Evolutionary conservation across 495 filamentous ascomycete species (phyloP).

Genomic region (Pseudotulostoma volvatum): DNA sequence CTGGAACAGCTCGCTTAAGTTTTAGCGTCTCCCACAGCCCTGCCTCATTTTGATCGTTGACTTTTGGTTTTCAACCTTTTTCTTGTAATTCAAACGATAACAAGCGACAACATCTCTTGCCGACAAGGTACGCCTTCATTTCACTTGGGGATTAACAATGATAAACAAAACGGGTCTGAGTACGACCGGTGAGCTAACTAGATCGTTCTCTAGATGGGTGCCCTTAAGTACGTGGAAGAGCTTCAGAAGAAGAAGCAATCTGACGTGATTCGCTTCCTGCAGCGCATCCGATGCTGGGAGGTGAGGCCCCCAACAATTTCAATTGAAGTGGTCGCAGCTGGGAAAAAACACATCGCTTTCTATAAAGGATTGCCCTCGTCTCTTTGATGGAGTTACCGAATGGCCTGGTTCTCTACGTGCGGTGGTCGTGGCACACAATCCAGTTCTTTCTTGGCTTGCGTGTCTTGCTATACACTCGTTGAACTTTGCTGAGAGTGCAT

Average conservation of each 20-base stretch:
- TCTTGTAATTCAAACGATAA: conserved; percentile 22
- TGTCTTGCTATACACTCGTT: conserved; percentile 97
- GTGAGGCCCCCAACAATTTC: conserved; percentile 44
- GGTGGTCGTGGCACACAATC: conserved; percentile 31
- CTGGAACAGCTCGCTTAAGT: conserved; percentile 25
- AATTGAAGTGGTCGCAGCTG: neutral
- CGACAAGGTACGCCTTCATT: conserved; percentile 31
- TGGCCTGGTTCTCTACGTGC: conserved; percentile 12
- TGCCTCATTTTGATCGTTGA: conserved; percentile 8
- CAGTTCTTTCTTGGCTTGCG: conserved; percentile 12
- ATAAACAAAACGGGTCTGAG: too few relatives aligned
- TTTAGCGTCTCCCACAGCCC: conserved; percentile 33
- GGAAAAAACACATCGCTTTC: neutral
- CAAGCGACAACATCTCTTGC: conserved; percentile 32
- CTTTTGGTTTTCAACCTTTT: conserved; percentile 26
- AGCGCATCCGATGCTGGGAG: conserved; percentile 99
- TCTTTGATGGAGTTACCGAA: conserved; percentile 3
- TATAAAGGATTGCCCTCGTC: neutral
- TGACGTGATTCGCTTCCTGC: conserved; percentile 96
- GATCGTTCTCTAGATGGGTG: conserved; percentile 49
- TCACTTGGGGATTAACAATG: too few relatives aligned
- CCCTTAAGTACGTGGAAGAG: conserved; percentile 98
- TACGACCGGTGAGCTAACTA: neutral
- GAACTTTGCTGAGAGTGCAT: conserved; percentile 99
- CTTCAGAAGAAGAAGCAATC: conserved; percentile 99